Base-by-base conservation (phyloP, 140 eudicot species). In the Senecio squalidus region DNA sequence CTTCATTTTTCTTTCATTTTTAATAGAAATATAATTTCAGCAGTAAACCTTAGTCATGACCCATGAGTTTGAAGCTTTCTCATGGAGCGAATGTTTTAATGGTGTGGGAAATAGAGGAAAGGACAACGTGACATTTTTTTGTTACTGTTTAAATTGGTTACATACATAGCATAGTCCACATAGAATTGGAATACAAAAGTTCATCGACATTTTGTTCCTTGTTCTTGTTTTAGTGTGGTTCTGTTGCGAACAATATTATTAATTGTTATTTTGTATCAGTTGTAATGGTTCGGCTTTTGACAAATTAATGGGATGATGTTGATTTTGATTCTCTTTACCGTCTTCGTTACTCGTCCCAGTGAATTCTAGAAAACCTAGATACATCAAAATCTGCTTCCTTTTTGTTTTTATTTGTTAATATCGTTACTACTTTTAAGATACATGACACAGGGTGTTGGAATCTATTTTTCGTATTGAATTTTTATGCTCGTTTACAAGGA, bases 1-100 rank as follows among this genome's bases (percentile, higher is more conserved):
- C 57, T 72, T 48, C 21, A 4, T 33, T 63, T 64, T 36, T 64
- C 30, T 26, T 47, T 73, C 39, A 22, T 47, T 26, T 69, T 51
- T 39, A 20, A 63, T 75, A 75, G 72, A 69, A 63, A 49, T 62
- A 69, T 75, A 69, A 75, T 26, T 51, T 63, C 64, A 68, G 58
- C 60, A 55, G 71, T 47, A 22, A 27, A 26, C 49, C 51, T 26
- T 60, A 36, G 74, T 38, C 43, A 16, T 22, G 68, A 49, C 29
- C 68, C 69, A 33, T 34, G 46, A 53, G 71, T 66, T n/a, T 64
- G 70, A 31, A 25, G 44, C 30, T 39, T 17, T 66, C 55, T 53
- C 72, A 55, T 30, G 58, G 47, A 60, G 26, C 40, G 46, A 58
- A 30, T 47, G 48, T 22, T 22, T 50, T 33, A 47, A 39, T 52